A percentile compares a stretch with the other conserved stretches of the same genome.
Evolutionary conservation across 2,329 filamentous ascomycete species (phyloP).

Genomic region (Beauveria sp.): DNA sequence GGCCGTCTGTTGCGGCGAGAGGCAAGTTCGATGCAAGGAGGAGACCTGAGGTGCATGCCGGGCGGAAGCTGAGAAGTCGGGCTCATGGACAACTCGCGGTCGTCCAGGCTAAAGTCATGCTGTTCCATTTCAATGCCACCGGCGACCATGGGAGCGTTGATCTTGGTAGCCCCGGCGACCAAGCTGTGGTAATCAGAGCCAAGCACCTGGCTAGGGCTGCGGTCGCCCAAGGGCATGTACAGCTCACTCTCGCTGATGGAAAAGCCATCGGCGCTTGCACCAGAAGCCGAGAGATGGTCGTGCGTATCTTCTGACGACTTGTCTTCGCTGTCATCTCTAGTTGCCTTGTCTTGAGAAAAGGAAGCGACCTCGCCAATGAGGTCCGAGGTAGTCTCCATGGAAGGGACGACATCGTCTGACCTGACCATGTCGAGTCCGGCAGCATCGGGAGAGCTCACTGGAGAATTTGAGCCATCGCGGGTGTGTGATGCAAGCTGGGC

Average conservation of each 20-base stretch:
- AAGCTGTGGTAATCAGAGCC: constrained; percentile 7
- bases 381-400: constrained; percentile 11
- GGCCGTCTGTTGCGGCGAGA: constrained; percentile 40
- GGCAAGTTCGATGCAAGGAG: constrained; percentile 46
- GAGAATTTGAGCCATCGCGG: constrained; percentile 10
- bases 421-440: not conserved
- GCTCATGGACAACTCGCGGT: constrained; percentile 7
- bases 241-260: constrained; percentile 10
- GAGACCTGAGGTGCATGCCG: constrained; percentile 36
- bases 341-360: not conserved
- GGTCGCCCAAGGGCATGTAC: constrained; percentile 11
- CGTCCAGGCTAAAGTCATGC: not conserved
- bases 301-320: constrained; percentile 13
- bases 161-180: constrained; percentile 12
- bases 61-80: constrained; percentile 3
- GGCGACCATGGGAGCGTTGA: constrained; percentile 21
- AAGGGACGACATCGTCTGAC: constrained; percentile 3
- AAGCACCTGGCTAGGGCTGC: constrained; percentile 12
- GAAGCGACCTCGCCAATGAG: constrained; percentile 8
- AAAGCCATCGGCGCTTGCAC: constrained; percentile 10
- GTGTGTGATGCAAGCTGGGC: constrained; percentile 14
- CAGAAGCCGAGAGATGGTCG: constrained; percentile 15
- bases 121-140: constrained; percentile 19
- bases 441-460: not conserved
- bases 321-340: constrained; percentile 11